Conservation (phyloP, 73 alveolate species). For the Stentor roeselii region DNA sequence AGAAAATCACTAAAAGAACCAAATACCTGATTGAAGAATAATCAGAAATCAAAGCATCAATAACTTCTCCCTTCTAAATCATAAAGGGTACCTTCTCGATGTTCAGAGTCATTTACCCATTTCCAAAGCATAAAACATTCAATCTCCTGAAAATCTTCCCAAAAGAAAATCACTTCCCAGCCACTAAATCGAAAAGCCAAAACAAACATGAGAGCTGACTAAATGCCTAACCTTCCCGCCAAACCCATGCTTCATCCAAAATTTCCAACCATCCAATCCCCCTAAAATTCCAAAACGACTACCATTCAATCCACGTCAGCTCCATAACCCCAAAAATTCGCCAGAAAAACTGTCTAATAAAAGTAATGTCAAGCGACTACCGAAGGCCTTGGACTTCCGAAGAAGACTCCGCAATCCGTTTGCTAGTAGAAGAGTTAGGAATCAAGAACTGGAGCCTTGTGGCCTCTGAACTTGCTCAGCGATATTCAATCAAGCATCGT, state of each 20-base stretch:
- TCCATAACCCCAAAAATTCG: background rate
- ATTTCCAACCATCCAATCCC: no score
- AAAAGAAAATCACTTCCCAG: background rate
- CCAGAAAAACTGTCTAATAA: background rate
- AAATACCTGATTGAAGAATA: no score
- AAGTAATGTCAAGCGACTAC: background rate
- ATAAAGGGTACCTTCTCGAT: no score
- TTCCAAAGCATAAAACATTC: background rate
- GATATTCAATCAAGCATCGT: slow-evolving; percentile 57
- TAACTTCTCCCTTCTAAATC: no score
- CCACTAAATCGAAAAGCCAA: background rate
- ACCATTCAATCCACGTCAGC: background rate
- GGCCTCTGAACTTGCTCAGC: slow-evolving; percentile 61
- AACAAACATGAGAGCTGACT: background rate
- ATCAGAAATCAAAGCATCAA: no score
- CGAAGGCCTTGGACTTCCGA: slow-evolving; percentile 18
- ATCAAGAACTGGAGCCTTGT: slow-evolving; percentile 79
- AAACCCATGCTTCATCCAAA: background rate
- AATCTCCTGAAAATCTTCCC: background rate
- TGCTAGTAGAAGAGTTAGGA: slow-evolving; percentile 67
- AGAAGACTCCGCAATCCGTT: slow-evolving; percentile 76
- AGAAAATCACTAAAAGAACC: no score
- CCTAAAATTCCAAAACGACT: background rate
- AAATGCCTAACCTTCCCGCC: background rate
- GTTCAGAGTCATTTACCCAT: no score